phyloP scores from a whole-genome alignment of 257 asterid genomes.

The Capsicum rhomboideum region DNA sequence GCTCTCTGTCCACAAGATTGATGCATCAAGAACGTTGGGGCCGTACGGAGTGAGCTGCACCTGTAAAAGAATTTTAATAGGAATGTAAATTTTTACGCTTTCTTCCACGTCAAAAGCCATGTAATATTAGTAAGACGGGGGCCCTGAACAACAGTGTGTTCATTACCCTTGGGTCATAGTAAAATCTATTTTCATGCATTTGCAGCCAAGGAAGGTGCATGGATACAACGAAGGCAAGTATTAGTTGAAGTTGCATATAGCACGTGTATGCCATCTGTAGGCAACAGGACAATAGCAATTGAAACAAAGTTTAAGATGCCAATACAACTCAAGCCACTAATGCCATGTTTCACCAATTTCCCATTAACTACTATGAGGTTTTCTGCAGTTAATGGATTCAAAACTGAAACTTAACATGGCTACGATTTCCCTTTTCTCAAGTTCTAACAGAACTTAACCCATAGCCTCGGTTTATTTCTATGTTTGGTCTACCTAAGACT shows the following conservation, averaged over 20 bases:
- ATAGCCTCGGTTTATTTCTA: neutral
- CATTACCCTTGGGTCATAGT: neutral
- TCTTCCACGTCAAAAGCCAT: too few relatives aligned
- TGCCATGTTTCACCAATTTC: neutral
- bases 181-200: neutral
- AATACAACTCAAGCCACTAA: neutral
- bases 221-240: neutral
- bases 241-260: neutral
- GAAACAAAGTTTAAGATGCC: neutral
- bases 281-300: neutral
- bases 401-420: neutral
- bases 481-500: neutral
- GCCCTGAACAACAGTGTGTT: too few relatives aligned
- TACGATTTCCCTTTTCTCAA: neutral
- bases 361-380: neutral
- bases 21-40: conserved; percentile 63
- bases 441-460: neutral
- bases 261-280: neutral
- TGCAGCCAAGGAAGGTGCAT: neutral
- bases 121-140: neutral
- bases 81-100: neutral
- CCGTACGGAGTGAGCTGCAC: conserved; percentile 44
- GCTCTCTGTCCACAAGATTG: conserved; percentile 89
- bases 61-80: conserved; percentile 3
- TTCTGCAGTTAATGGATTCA: neutral